These are phyloP conservation scores for Coniochaeta sp. DNA, from an alignment of 2,329 filamentous ascomycete genomes.

Conservation along the genomic window DNA sequence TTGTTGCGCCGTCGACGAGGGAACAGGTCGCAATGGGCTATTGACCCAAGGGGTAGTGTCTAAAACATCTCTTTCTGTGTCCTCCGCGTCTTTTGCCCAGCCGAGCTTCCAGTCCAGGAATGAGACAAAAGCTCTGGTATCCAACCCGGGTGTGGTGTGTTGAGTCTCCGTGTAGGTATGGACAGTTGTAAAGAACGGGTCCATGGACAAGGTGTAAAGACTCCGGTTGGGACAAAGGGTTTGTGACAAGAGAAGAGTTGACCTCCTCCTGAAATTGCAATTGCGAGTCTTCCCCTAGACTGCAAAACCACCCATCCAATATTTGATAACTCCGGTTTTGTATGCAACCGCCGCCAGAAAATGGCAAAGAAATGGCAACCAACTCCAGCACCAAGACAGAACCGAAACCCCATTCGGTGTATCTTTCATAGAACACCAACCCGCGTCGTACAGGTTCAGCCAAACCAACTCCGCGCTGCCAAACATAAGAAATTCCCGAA, in stretches of 20 bases:
- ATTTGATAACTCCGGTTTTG: not conserved
- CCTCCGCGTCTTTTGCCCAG: not conserved
- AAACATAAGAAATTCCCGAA: slow-evolving; percentile 8
- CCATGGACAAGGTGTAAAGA: no score
- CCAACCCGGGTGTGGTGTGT: not conserved
- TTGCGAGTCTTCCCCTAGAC: not conserved
- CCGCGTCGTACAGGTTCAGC: not conserved
- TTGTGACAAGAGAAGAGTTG: not conserved
- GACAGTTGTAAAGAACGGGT: no score
- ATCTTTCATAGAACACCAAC: not conserved
- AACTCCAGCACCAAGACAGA: not conserved
- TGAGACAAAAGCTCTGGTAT: not conserved
- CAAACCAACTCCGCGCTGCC: slow-evolving; percentile 15
- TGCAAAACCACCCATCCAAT: not conserved
- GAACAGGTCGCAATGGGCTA: slow-evolving; percentile 11
- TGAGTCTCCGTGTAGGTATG: not conserved
- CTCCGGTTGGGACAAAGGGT: no score
- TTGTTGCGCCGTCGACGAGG: not conserved
- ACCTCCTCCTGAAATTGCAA: not conserved
- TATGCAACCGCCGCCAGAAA: not conserved
- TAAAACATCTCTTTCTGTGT: no score
- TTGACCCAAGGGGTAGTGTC: slow-evolving; percentile 19
- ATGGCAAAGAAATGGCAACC: not conserved
- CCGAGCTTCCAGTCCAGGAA: not conserved
- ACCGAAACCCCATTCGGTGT: not conserved